These are phyloP conservation scores for Podospora appendiculata DNA, from an alignment of 495 filamentous ascomycete species.

Conservation along the genomic window DNA sequence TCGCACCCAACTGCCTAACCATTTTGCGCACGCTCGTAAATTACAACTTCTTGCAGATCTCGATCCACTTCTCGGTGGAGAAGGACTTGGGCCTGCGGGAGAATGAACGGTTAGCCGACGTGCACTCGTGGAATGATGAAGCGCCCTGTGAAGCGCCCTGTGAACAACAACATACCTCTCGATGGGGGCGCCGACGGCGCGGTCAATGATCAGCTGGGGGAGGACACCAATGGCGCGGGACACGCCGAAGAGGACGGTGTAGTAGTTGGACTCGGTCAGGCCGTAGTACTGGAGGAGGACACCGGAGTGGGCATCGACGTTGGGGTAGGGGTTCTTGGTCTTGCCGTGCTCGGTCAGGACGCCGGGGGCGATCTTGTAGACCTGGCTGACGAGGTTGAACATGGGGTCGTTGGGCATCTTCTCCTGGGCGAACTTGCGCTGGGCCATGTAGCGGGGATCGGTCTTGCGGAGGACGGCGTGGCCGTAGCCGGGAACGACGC, in stretches of 20 bases:
- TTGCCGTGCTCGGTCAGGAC: constrained; percentile 99
- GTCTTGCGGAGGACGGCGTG: constrained; percentile 99
- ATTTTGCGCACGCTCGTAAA: constrained; percentile 2
- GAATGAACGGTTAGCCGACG: constrained; percentile 14
- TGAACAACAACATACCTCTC: constrained; percentile 40
- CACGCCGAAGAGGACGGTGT: constrained; percentile 98
- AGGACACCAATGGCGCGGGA: constrained; percentile 96
- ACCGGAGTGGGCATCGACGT: constrained; percentile 70
- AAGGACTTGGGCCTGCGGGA: constrained; percentile 80
- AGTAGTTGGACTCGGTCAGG: constrained; percentile 97
- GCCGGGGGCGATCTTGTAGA: constrained; percentile 98
- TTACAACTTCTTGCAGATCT: constrained; percentile 86
- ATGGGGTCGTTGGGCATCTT: constrained; percentile 90
- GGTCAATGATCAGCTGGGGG: constrained; percentile 98
- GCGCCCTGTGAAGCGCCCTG: background rate
- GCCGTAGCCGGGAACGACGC: constrained; percentile 95
- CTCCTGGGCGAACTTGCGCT: constrained; percentile 89
- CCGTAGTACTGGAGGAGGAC: constrained; percentile 99
- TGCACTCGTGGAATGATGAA: background rate
- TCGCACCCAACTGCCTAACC: constrained; percentile 21
- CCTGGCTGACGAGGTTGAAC: constrained; percentile 99
- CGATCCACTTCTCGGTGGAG: constrained; percentile 92
- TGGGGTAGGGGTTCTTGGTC: constrained; percentile 72
- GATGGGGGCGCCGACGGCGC: constrained; percentile 81
- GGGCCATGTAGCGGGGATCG: constrained; percentile 94